Evolutionary conservation across 805 yeast genomes (phyloP), one percentile per base, ranked within the genome.

Genomic region (baker's yeast (Saccharomyces cerevisiae)): DNA sequence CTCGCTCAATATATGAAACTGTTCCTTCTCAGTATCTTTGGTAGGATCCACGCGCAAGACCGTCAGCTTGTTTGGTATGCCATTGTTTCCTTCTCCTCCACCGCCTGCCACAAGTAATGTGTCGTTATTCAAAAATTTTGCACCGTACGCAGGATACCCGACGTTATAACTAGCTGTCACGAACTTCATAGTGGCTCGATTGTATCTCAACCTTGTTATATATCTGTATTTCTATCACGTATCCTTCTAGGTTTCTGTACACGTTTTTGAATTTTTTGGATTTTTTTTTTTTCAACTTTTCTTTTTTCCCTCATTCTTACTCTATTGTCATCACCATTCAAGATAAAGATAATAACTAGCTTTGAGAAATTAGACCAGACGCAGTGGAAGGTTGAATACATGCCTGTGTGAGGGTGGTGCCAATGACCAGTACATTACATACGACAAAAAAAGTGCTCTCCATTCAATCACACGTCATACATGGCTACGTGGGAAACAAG

Each of bases 51-150:
- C 74, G 46, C 79, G 69, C 47, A 85, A 68, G 1, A 84, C 82
- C 8, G 89, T 80, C 59, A 92, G 73, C 67, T 85, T 89, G 70
- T 92, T 92, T 41, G 92, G 87, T 53, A 92, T 84, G 36, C 97
- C 97, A 64, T 91, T 87, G 64, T 84, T 85, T 14, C 97, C 96
- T 69, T 89, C 96, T 29, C 98, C 98, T 29, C 97, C 97, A 47
- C 98, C 98, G 32, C 98, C 98, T 4, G 89, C 83, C 31, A 85
- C 85, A 48, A 90, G 68, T 28, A 90, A 68, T 1, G 82, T 79
- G 55, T 75, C 71, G 57, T 82, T 78, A 59, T 80, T 76, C 48
- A 83, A 73, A 66, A 89, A 90, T 57, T 80, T 79, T 51, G 92
- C 84, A 2, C 89, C 91, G 61, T 86, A 88, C 11, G 89, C 77